Percentiles rank a stretch among this genome's conserved stretches.
phyloP scores from a whole-genome alignment of 805 yeast genomes.

The Schwanniomyces sp. region DNA sequence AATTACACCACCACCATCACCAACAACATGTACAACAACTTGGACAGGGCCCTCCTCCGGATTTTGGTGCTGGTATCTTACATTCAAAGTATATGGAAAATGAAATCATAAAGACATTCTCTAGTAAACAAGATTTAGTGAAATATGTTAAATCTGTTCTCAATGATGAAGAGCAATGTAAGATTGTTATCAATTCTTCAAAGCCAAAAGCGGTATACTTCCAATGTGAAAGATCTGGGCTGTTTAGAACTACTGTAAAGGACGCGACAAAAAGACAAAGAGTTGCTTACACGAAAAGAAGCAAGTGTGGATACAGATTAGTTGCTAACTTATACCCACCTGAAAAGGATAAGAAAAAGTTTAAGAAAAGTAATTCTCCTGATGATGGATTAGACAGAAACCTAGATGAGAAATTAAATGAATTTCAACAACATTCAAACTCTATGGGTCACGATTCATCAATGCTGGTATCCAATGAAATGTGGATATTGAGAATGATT shows the following conservation, averaged over 20 bases:
- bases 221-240: constrained; percentile 47
- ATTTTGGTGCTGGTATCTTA: constrained; percentile 14
- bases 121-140: constrained; percentile 25
- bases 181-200: constrained; percentile 46
- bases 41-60: constrained; percentile 9
- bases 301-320: constrained; percentile 46
- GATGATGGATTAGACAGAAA: constrained; percentile 21
- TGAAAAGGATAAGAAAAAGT: constrained; percentile 41
- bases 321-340: constrained; percentile 46
- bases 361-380: constrained; percentile 15
- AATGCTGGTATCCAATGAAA: constrained; percentile 21
- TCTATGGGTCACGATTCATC: constrained; percentile 13
- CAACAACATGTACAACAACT: constrained; percentile 15
- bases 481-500: constrained; percentile 49
- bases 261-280: constrained; percentile 45
- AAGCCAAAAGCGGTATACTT: constrained; percentile 50
- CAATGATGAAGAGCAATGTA: constrained; percentile 37
- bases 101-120: constrained; percentile 30
- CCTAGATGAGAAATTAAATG: constrained; percentile 27
- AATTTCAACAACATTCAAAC: constrained; percentile 12
- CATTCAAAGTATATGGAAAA: constrained; percentile 27
- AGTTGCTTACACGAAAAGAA: constrained; percentile 47
- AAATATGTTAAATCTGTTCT: constrained; percentile 38
- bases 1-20: constrained; percentile 9
- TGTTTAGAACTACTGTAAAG: constrained; percentile 47